Evolutionary conservation across 2,329 filamentous ascomycete genomes (phyloP).

Genomic region (Dryadomyces quercivorus): DNA sequence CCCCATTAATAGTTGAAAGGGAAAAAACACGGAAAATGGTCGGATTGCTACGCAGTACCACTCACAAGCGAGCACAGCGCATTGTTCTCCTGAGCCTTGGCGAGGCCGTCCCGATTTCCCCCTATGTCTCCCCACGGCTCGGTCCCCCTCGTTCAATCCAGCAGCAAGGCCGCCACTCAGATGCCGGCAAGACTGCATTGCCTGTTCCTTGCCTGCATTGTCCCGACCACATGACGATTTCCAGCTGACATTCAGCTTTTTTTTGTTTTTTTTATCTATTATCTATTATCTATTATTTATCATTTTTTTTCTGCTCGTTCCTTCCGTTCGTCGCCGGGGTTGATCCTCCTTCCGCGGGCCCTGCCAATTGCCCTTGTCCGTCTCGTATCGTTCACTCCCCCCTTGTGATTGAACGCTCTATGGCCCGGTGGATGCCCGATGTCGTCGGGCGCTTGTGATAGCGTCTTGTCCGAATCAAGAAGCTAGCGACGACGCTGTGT

Average conservation of each 20-base stretch:
- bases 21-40: neutral
- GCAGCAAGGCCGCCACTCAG: slow-evolving; percentile 1
- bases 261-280: neutral
- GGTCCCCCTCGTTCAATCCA: neutral
- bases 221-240: neutral
- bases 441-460: slow-evolving; percentile 1
- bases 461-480: too few relatives aligned
- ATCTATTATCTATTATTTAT: neutral
- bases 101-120: neutral
- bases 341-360: neutral
- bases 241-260: neutral
- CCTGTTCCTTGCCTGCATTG: neutral
- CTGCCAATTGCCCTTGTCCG: neutral
- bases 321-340: neutral
- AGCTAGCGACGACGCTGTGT: too few relatives aligned
- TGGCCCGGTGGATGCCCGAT: slow-evolving; percentile 1
- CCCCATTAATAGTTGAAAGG: neutral
- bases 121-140: neutral
- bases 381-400: neutral
- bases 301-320: neutral
- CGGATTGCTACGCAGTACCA: neutral
- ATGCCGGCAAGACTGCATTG: neutral
- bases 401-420: neutral
- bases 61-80: neutral
- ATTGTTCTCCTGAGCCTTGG: neutral